These are phyloP conservation scores for Musa itinerans DNA, from an alignment of 176 grass and related monocot genomes.

Conservation along the genomic window DNA sequence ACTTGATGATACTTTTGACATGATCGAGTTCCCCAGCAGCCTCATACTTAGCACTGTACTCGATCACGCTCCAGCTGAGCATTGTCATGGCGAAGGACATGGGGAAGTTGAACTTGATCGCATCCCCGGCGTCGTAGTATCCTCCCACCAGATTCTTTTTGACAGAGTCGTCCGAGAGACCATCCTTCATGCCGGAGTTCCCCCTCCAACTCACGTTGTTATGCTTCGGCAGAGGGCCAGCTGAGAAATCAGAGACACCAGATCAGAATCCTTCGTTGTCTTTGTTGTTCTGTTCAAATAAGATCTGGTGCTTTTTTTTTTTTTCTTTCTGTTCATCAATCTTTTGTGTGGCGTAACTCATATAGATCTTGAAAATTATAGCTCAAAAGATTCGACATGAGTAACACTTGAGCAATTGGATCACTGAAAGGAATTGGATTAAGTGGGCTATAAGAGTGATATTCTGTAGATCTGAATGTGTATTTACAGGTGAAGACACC, in stretches of 20 bases:
- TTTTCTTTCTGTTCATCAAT: too few species aligned
- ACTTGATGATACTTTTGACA: conserved; percentile 9
- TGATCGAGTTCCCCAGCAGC: background rate
- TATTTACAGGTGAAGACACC: too few species aligned
- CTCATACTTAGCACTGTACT: conserved; percentile 9
- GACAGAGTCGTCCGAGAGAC: background rate
- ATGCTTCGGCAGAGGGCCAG: background rate
- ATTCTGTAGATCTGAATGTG: too few species aligned
- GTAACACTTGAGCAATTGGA: too few species aligned
- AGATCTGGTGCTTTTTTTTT: background rate
- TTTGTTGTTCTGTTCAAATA: background rate
- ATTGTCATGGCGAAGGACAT: conserved; percentile 7
- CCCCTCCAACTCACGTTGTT: conserved; percentile 14
- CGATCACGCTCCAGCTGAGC: conserved; percentile 8
- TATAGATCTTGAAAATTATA: background rate
- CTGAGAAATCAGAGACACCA: background rate
- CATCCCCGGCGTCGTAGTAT: conserved; percentile 6
- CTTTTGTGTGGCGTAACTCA: too few species aligned
- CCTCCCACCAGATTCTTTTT: conserved; percentile 7
- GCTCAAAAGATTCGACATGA: too few species aligned
- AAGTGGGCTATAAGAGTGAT: too few species aligned
- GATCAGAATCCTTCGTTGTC: background rate
- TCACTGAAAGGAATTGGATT: too few species aligned
- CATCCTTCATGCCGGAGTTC: conserved; percentile 5
- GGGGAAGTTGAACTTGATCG: conserved; percentile 10